These are phyloP conservation scores for Cordyceps fumosorosea DNA, from an alignment of 2,329 filamentous ascomycete species.

Conservation along the genomic window DNA sequence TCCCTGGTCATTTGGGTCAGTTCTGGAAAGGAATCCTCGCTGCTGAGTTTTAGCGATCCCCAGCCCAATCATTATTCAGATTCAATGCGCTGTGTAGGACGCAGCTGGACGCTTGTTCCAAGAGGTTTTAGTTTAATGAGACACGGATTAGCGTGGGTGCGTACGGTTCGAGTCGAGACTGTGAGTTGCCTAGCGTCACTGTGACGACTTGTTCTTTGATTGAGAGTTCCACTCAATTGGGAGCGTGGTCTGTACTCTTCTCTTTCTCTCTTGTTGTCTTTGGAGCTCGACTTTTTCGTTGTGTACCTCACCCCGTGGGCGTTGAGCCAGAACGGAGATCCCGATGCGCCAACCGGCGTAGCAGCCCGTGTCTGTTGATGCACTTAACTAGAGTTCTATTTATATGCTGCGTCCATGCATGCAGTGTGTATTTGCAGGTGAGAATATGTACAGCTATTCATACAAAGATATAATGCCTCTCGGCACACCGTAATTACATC, in stretches of 20 bases:
- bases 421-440: too few species aligned
- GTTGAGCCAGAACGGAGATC: too few species aligned
- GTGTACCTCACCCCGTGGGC: too few species aligned
- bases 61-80: not conserved
- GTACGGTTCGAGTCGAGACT: not conserved
- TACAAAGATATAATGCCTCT: not conserved
- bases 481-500: not conserved
- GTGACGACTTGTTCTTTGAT: not conserved
- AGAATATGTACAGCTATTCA: too few species aligned
- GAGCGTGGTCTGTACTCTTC: not conserved
- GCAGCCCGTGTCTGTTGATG: too few species aligned
- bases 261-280: not conserved
- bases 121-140: conserved; percentile 1
- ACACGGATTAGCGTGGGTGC: not conserved
- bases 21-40: not conserved
- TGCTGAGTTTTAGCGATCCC: not conserved
- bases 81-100: too few species aligned
- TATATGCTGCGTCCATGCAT: too few species aligned
- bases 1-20: not conserved
- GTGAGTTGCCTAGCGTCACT: not conserved
- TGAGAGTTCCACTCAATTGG: not conserved
- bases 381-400: too few species aligned
- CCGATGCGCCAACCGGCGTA: too few species aligned
- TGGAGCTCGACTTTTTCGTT: not conserved
- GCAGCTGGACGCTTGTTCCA: not conserved